Percentiles rank a stretch among this genome's conserved stretches.
Conservation (phyloP, 2,329 filamentous ascomycete species). For the Samsoniella hepiali region DNA sequence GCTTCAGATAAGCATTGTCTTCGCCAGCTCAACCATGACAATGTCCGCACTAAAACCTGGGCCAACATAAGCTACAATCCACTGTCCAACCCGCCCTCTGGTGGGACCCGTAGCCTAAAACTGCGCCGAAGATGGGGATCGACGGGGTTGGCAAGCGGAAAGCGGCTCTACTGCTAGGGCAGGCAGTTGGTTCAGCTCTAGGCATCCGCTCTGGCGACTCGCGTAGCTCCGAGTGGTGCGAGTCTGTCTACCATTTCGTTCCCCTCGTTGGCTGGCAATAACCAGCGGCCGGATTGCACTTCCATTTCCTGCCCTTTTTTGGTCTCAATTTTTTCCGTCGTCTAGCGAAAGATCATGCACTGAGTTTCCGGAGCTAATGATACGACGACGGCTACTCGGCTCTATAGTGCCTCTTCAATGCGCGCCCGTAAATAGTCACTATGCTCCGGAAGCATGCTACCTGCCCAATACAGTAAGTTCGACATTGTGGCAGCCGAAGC, state of each 20-base stretch:
- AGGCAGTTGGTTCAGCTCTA: neutral
- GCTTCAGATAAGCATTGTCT: too few relatives aligned
- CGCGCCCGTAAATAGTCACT: neutral
- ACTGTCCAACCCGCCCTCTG: too few relatives aligned
- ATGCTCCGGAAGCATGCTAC: slow-evolving; percentile 1
- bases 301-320: neutral
- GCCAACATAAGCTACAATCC: neutral
- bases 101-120: neutral
- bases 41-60: neutral
- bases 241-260: neutral
- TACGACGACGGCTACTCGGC: slow-evolving; percentile 13
- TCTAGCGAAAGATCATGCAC: neutral
- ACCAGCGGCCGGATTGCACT: neutral
- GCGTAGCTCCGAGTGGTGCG: neutral
- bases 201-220: neutral
- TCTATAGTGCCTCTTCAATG: neutral
- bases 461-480: slow-evolving; percentile 16
- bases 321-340: neutral
- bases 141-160: neutral
- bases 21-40: neutral
- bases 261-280: neutral
- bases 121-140: neutral
- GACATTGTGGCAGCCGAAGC: neutral
- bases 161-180: neutral
- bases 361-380: neutral